Evolutionary conservation across 2,329 filamentous ascomycete genomes (phyloP).

Genomic region (Fusarium vanettenii): DNA sequence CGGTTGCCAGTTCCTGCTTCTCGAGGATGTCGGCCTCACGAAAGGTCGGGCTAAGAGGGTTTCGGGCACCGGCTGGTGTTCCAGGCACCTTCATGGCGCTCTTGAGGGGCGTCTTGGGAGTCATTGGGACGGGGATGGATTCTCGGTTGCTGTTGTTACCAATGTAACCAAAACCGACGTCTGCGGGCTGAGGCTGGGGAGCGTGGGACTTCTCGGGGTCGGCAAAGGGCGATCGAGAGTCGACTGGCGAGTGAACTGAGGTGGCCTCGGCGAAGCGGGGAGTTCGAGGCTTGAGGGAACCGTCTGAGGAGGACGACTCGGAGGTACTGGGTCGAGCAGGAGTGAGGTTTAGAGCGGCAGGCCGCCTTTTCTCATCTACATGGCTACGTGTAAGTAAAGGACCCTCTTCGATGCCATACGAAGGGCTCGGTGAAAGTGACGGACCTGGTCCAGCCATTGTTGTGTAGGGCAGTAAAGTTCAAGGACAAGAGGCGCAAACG

Average conservation of each 20-base stretch:
- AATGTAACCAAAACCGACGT: constrained; percentile 95
- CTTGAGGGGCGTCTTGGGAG: constrained; percentile 84
- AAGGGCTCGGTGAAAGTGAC: constrained; percentile 24
- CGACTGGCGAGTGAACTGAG: constrained; percentile 80
- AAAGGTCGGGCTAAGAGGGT: constrained; percentile 92
- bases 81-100: constrained; percentile 91
- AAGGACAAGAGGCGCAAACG: constrained; percentile 13
- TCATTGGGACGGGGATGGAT: constrained; percentile 70
- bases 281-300: constrained; percentile 76
- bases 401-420: background rate
- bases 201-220: constrained; percentile 66
- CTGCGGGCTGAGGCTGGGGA: constrained; percentile 78
- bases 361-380: constrained; percentile 67
- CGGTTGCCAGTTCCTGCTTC: constrained; percentile 83
- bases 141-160: constrained; percentile 60
- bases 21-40: constrained; percentile 87
- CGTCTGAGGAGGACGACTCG: constrained; percentile 63
- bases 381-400: constrained; percentile 38
- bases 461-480: constrained; percentile 28
- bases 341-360: constrained; percentile 65
- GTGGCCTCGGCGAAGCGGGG: constrained; percentile 87
- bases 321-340: constrained; percentile 62
- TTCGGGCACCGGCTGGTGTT: constrained; percentile 78
- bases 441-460: constrained; percentile 56
- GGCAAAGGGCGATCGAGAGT: constrained; percentile 69